phyloP scores from a whole-genome alignment of 2,329 filamentous ascomycete species.

The Grosmannia clavigera region DNA sequence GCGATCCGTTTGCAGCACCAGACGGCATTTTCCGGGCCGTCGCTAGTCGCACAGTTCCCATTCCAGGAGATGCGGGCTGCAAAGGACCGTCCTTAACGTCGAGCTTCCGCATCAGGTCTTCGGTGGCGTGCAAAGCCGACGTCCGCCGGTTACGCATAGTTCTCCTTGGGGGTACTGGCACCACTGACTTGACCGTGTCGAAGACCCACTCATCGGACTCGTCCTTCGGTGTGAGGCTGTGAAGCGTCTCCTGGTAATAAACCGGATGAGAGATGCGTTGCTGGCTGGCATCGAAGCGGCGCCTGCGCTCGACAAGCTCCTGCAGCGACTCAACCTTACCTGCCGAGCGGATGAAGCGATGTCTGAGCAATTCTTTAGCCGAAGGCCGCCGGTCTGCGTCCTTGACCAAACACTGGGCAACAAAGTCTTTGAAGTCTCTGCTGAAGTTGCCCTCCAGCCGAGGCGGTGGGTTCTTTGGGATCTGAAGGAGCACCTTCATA shows the following conservation, averaged over 20 bases:
- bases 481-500: constrained; percentile 88
- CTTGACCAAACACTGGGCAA: constrained; percentile 82
- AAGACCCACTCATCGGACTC: constrained; percentile 89
- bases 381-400: constrained; percentile 75
- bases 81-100: constrained; percentile 50
- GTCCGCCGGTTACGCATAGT: constrained; percentile 39
- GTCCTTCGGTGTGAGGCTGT: constrained; percentile 51
- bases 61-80: constrained; percentile 40
- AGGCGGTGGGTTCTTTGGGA: constrained; percentile 78
- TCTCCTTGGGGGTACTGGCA: constrained; percentile 37
- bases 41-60: constrained; percentile 45
- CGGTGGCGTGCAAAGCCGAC: constrained; percentile 43
- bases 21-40: constrained; percentile 41
- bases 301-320: constrained; percentile 72
- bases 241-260: constrained; percentile 88
- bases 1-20: constrained; percentile 15
- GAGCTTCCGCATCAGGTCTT: constrained; percentile 47
- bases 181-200: constrained; percentile 74
- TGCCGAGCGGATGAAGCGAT: constrained; percentile 77
- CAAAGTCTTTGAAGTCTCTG: constrained; percentile 87
- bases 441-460: constrained; percentile 77
- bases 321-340: constrained; percentile 81
- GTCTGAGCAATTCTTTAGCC: constrained; percentile 75
- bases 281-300: constrained; percentile 67
- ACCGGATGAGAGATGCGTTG: constrained; percentile 58